Percentiles rank a stretch among this genome's conserved stretches.
phyloP scores from a whole-genome alignment of 257 asterid genomes.

The Phtheirospermum japonicum region DNA sequence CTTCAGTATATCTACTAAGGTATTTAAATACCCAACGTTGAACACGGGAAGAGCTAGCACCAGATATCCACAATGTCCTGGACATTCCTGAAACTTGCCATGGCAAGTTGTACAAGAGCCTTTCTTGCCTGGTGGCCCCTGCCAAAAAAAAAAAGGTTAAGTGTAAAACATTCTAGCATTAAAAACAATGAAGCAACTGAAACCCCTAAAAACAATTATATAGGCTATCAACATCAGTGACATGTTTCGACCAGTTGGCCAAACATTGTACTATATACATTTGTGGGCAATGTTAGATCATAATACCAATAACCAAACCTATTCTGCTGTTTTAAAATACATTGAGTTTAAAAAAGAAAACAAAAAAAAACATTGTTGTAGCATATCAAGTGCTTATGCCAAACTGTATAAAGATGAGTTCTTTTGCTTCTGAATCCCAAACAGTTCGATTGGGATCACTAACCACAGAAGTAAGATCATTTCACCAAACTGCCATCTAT shows the following conservation, averaged over 20 bases:
- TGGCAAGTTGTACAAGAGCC: conserved; percentile 63
- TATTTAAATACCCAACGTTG: conserved; percentile 68
- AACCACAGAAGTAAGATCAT: neutral
- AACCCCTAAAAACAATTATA: neutral
- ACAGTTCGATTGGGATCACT: neutral
- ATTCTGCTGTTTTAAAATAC: neutral
- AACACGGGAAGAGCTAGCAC: conserved; percentile 76
- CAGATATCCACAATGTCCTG: conserved; percentile 89
- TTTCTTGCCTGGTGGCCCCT: conserved; percentile 86
- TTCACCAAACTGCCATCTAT: neutral
- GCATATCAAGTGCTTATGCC: neutral
- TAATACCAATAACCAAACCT: neutral
- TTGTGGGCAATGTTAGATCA: neutral
- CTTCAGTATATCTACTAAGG: conserved; percentile 75
- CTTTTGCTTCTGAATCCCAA: neutral
- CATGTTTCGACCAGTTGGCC: neutral
- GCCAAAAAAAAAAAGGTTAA: conserved; percentile 27
- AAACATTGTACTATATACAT: neutral
- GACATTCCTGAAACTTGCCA: conserved; percentile 66
- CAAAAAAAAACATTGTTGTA: neutral
- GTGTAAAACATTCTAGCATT: conserved; percentile 1
- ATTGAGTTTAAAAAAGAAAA: neutral
- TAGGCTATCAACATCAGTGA: neutral
- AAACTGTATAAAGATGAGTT: conserved; percentile 3
- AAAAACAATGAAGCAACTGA: neutral